Evolutionary conservation across 2,329 filamentous ascomycete species (phyloP).

Genomic region (Ophiostoma ulmi): DNA sequence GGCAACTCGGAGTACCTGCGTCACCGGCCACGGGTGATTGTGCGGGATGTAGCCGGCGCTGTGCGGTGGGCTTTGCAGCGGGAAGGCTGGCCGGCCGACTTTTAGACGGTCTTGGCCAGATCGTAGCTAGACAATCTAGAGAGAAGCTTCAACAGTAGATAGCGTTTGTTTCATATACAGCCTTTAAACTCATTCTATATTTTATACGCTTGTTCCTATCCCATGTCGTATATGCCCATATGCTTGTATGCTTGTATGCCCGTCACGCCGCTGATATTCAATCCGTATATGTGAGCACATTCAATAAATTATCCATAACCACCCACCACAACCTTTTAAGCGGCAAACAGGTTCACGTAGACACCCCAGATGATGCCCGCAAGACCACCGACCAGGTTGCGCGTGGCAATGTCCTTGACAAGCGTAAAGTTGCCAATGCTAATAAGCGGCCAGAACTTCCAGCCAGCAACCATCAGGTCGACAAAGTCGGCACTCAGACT

Average conservation of each 20-base stretch:
- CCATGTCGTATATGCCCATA: too few species aligned
- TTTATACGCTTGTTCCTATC: background rate
- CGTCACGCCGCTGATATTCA: background rate
- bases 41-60: constrained; percentile 31
- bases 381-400: constrained; percentile 61
- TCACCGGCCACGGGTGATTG: constrained; percentile 31
- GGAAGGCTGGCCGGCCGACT: constrained; percentile 31
- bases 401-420: constrained; percentile 58
- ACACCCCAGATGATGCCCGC: constrained; percentile 67
- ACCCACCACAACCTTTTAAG: background rate
- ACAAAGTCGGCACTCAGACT: constrained; percentile 53
- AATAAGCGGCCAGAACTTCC: constrained; percentile 65
- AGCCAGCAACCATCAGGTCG: constrained; percentile 61
- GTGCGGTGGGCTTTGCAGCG: constrained; percentile 33
- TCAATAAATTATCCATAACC: background rate
- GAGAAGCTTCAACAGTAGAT: background rate
- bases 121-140: background rate
- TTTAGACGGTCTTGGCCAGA: background rate
- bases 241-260: background rate
- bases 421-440: constrained; percentile 62
- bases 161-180: background rate
- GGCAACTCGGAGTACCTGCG: constrained; percentile 23
- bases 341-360: constrained; percentile 44
- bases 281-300: background rate
- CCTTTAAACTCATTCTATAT: background rate